Conservation (phyloP, 306 rosid species). For the Ormosia semicastrata region DNA sequence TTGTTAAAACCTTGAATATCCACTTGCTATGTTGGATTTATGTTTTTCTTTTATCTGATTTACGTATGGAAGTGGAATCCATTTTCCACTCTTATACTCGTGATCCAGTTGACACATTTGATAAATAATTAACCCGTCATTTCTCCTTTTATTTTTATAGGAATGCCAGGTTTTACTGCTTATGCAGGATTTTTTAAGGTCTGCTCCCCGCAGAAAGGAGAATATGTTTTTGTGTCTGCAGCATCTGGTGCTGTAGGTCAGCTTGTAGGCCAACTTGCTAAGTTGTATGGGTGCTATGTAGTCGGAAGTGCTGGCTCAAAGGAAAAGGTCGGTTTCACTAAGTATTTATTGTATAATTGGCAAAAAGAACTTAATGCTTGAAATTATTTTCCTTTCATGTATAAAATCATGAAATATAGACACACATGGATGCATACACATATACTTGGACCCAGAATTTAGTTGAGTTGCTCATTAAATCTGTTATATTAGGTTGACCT, state of each 20-base stretch:
- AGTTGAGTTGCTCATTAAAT: background rate
- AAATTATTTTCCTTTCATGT: too few relatives aligned
- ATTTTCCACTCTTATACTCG: background rate
- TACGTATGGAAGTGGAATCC: background rate
- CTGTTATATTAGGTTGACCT: conserved; percentile 40
- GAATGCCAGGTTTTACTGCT: conserved; percentile 68
- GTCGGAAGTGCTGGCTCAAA: conserved; percentile 65
- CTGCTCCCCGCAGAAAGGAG: conserved; percentile 45
- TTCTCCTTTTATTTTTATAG: conserved; percentile 11
- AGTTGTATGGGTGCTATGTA: conserved; percentile 60
- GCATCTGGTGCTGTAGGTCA: conserved; percentile 67
- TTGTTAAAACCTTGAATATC: background rate
- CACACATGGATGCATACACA: background rate
- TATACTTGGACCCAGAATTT: background rate
- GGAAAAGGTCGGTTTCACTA: conserved; percentile 32
- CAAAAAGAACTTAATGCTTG: background rate
- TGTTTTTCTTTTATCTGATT: background rate
- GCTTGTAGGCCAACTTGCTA: conserved; percentile 61
- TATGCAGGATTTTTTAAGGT: conserved; percentile 53
- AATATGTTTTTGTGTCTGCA: conserved; percentile 53
- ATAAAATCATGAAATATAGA: background rate
- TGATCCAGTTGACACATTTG: background rate
- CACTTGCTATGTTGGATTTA: background rate
- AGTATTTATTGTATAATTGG: background rate
- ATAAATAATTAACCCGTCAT: background rate